Conservation (phyloP, 768 basidiomycete species). For the Leucocoprinus leucothites region DNA sequence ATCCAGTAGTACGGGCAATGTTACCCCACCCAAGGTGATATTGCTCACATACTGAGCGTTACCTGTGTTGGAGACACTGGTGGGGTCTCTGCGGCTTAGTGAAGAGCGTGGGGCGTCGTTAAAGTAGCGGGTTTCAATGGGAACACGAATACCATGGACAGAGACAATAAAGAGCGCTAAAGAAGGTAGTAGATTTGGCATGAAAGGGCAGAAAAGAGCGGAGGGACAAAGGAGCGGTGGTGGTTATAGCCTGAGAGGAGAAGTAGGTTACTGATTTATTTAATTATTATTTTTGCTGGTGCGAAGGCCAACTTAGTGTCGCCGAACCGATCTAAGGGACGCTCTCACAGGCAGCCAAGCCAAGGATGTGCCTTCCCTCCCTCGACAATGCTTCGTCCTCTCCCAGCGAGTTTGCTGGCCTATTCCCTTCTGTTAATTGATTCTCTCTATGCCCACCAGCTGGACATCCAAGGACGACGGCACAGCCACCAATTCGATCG, state of each 20-base stretch:
- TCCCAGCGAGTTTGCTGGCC: background rate
- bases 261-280: constrained; percentile 8
- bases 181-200: constrained; percentile 37
- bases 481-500: constrained; percentile 3
- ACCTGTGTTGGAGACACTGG: constrained; percentile 59
- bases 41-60: constrained; percentile 75
- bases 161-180: constrained; percentile 36
- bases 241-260: constrained; percentile 10
- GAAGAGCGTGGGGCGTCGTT: constrained; percentile 18
- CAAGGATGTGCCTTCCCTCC: background rate
- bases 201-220: constrained; percentile 18
- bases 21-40: constrained; percentile 60
- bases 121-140: constrained; percentile 33
- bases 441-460: constrained; percentile 9
- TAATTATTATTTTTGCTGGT: background rate
- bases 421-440: constrained; percentile 12
- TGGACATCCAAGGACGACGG: background rate
- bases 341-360: background rate
- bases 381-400: background rate
- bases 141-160: constrained; percentile 35
- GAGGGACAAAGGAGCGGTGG: constrained; percentile 4
- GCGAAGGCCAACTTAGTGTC: background rate
- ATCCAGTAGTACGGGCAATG: constrained; percentile 63
- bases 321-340: constrained; percentile 9
- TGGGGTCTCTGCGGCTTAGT: constrained; percentile 29